Evolutionary conservation across 164 flowering plant genomes (phyloP), one percentile per base, ranked within the genome.

Genomic region (Chimonanthus praecox): DNA sequence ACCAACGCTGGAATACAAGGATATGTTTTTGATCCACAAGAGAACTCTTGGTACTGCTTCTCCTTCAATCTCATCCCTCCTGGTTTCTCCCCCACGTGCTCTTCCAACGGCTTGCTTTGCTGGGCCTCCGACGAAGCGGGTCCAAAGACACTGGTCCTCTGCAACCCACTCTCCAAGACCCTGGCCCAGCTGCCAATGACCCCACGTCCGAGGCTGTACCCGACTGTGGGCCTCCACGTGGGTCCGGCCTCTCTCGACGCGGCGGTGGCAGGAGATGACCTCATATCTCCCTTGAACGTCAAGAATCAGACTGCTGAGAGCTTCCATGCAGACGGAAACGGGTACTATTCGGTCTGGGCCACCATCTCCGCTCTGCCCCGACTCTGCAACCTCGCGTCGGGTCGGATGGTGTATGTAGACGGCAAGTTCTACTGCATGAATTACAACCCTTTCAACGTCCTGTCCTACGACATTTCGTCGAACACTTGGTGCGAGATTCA

Each of bases 381-480:
- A 70, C 92, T 90, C 4, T 91, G 96, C 72, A 91, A 92, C 74
- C 83, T 92, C 10, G 98, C 92, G 75, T 88, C 98, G 0, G 89
- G 93, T 3, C 73, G 82, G 10, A 89, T 90, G 96, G 84, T 89
- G 1, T 67, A 72, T 74, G 88, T 80, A 4, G 72, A 64, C 0
- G 87, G 88, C 1, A 76, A 71, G 47, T 90, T 90, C 82, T 94
- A 88, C 85, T 88, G 91, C 88, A 94, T 94, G 99, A 89, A 89
- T 72, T 88, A 86, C 67, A 88, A 88, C 67, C 99, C 99, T 0
- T 94, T 85, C 58, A 88, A 92, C 63, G 87, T 94, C 7, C 62
- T 90, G 0, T 69, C 83, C 3, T 89, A 91, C 48, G 94, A 91
- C 11, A 50, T 84, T 0, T 51, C 78, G 0, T 10, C 72, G 0